Percentiles rank a stretch among this genome's conserved stretches.
phyloP scores from a whole-genome alignment of 2,329 filamentous ascomycete genomes.

The Ceratocystis papillata region DNA sequence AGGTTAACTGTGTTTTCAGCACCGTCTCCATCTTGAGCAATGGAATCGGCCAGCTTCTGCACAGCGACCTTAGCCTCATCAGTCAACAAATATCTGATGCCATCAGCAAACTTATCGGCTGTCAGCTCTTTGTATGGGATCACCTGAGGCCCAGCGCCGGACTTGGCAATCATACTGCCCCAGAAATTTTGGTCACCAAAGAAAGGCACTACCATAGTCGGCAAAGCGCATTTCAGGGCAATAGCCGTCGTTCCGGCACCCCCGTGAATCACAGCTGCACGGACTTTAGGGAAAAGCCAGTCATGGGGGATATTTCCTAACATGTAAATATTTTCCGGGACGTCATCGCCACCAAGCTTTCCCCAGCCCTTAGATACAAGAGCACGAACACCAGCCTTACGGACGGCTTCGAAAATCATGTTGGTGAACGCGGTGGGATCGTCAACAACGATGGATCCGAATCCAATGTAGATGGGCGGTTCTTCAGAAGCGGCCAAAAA shows the following conservation, averaged over 20 bases:
- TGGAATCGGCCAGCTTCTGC: conserved; percentile 48
- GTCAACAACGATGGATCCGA: conserved; percentile 66
- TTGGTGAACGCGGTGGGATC: conserved; percentile 57
- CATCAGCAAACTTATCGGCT: conserved; percentile 54
- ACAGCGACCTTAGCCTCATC: conserved; percentile 50
- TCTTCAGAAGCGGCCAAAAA: conserved; percentile 46
- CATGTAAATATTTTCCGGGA: conserved; percentile 57
- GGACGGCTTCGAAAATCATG: conserved; percentile 60
- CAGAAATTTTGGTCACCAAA: conserved; percentile 74
- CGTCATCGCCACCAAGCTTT: conserved; percentile 49
- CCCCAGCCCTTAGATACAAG: conserved; percentile 69
- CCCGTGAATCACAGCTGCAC: conserved; percentile 62
- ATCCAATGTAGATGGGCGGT: conserved; percentile 61
- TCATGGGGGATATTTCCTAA: conserved; percentile 66
- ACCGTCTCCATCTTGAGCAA: conserved; percentile 54
- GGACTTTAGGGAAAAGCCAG: conserved; percentile 61
- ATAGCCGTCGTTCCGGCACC: conserved; percentile 68
- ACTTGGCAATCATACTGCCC: conserved; percentile 56
- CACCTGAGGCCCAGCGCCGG: conserved; percentile 53
- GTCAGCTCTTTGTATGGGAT: conserved; percentile 59
- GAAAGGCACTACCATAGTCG: conserved; percentile 68
- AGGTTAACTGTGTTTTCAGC: conserved; percentile 57
- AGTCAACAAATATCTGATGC: conserved; percentile 56
- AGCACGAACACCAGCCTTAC: conserved; percentile 55
- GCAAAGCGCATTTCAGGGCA: conserved; percentile 58